These are phyloP conservation scores for Bruguiera hainesii DNA, from an alignment of 441 rosid species.

Conservation along the genomic window DNA sequence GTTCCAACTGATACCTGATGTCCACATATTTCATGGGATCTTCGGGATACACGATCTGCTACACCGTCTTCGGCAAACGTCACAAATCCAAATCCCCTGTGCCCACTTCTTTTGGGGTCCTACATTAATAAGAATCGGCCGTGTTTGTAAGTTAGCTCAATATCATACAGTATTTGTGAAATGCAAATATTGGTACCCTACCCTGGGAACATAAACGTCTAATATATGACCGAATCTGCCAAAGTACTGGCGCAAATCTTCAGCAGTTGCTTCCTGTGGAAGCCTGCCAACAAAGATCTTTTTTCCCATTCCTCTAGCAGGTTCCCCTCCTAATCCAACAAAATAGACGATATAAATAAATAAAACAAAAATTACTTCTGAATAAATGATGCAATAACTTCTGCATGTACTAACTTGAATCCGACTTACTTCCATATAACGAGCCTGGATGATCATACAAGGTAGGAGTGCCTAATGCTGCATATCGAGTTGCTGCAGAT, in stretches of 20 bases:
- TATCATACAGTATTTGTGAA: not conserved
- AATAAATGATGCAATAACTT: not conserved
- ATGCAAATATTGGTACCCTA: slow-evolving; percentile 18
- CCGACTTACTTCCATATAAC: slow-evolving; percentile 71
- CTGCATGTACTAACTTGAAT: not conserved
- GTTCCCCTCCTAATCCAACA: slow-evolving; percentile 52
- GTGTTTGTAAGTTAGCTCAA: slow-evolving; percentile 1
- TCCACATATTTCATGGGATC: slow-evolving; percentile 93
- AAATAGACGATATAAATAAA: not conserved
- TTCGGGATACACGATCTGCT: slow-evolving; percentile 87
- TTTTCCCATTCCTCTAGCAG: slow-evolving; percentile 67
- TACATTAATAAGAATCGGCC: slow-evolving; percentile 21
- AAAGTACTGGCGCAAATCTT: slow-evolving; percentile 82
- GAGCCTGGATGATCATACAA: slow-evolving; percentile 77
- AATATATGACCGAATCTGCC: slow-evolving; percentile 85
- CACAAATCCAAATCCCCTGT: slow-evolving; percentile 94
- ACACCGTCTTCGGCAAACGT: slow-evolving; percentile 95
- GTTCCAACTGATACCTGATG: slow-evolving; percentile 62
- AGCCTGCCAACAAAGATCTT: slow-evolving; percentile 97
- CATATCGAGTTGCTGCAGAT: slow-evolving; percentile 93
- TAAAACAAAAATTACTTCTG: not conserved
- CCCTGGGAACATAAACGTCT: slow-evolving; percentile 93
- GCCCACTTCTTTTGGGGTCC: slow-evolving; percentile 94
- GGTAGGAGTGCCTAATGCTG: slow-evolving; percentile 88
- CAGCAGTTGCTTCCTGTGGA: slow-evolving; percentile 84